phyloP scores from a whole-genome alignment of 371 early-diverging fungal genomes.

The Mortierella sp. region DNA sequence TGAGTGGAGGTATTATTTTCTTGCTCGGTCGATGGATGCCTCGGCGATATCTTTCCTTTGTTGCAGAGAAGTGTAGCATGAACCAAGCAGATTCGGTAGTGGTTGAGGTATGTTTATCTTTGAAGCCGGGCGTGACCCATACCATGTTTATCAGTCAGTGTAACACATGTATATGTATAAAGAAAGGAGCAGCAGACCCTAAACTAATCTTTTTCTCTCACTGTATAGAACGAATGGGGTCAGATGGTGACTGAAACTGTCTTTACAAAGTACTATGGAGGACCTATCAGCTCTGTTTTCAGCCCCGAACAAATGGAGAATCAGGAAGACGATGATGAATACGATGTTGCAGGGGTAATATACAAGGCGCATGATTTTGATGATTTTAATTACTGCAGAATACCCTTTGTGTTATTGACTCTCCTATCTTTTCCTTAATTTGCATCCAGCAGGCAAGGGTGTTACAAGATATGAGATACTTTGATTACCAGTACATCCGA shows the following conservation, averaged over 20 bases:
- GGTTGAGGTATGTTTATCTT: constrained; percentile 61
- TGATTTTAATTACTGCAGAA: not conserved
- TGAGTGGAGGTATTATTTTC: constrained; percentile 80
- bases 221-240: constrained; percentile 79
- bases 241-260: constrained; percentile 71
- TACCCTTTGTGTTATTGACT: not conserved
- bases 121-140: not conserved
- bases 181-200: not conserved
- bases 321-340: constrained; percentile 40
- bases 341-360: constrained; percentile 48
- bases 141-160: not conserved
- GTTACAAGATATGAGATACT: constrained; percentile 63
- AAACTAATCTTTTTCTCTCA: not conserved
- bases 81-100: constrained; percentile 78
- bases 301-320: constrained; percentile 59
- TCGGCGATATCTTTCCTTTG: constrained; percentile 74
- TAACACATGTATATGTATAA: constrained; percentile 12
- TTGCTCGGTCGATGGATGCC: constrained; percentile 91
- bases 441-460: constrained; percentile 20
- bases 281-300: constrained; percentile 79
- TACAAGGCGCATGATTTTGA: not conserved
- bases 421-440: not conserved
- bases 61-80: constrained; percentile 69
- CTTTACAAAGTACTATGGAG: constrained; percentile 72
- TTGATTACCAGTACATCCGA: constrained; percentile 87